Base-by-base conservation (phyloP, 176 grass and related monocot species). In the Puccinellia tenuiflora region DNA sequence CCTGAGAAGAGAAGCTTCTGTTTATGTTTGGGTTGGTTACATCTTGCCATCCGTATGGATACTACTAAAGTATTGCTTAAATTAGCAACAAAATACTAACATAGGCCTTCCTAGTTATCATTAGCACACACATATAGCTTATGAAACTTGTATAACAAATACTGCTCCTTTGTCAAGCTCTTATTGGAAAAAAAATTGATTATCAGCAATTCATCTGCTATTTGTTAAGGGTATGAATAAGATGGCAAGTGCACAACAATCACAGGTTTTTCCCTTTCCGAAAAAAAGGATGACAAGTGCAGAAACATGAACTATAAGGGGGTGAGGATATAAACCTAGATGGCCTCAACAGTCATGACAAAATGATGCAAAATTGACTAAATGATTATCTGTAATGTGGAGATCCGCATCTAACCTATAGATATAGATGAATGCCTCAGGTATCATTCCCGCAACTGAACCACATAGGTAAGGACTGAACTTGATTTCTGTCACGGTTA, bases 381-480 rank as follows among this genome's bases (percentile, higher is more conserved):
- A 54, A 59, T 18, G 5, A 37, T 28, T 64, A 71, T 81, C 9
- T 8, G 25, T 24, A 47, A 15, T 68, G 25, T 78, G 43, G 28
- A 74, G 55, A 82, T 54, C 8, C 59, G 63, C 42, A 37, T 76
- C 80, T 63, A 73, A 98, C 96, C 96, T 99, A 83, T 98, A 98
- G 47, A 98, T 98, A 37, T 98, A 98, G 83, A 98, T 63, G 73
- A 98, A 96, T 60, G 96, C 85, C 86, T 99, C 96, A 21, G 96
- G 93, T 81, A 99, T 55, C 96, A 99, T 99, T 81, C 96, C 96
- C 71, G 96, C 81, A 82, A 99, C 83, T 83, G 96, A 99, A 75
- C 96, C 96, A 71, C 82, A 83, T 2, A 95, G 52, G 75, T 96
- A 99, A 83, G 96, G 96, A 52, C 83, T 90, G 85, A 99, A 99